These are phyloP conservation scores for Xerocomellus intermedius DNA, from an alignment of 768 basidiomycete genomes.

Conservation along the genomic window DNA sequence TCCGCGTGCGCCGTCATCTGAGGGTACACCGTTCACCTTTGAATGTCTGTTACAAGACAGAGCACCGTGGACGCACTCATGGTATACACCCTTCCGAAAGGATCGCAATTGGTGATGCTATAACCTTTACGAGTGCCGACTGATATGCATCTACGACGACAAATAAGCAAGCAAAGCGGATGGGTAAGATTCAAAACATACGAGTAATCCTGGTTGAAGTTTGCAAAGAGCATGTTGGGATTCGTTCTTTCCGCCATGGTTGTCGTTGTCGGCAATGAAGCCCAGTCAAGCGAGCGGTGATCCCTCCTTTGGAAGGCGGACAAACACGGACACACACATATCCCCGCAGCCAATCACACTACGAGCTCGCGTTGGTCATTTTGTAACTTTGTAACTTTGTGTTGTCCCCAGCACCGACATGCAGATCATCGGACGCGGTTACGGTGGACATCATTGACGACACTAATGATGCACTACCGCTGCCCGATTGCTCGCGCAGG, in stretches of 20 bases:
- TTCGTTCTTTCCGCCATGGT: constrained; percentile 41
- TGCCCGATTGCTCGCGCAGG: background rate
- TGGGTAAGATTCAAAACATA: constrained; percentile 35
- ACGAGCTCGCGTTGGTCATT: background rate
- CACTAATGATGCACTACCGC: background rate
- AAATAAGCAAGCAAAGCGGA: constrained; percentile 1
- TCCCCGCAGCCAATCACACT: background rate
- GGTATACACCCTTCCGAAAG: constrained; percentile 93
- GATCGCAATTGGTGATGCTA: constrained; percentile 96
- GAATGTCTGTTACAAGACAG: background rate
- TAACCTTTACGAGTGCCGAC: constrained; percentile 96
- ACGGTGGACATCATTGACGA: background rate
- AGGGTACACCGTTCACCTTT: background rate
- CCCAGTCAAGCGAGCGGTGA: background rate
- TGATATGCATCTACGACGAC: constrained; percentile 68
- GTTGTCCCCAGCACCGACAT: background rate
- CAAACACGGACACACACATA: constrained; percentile 19
- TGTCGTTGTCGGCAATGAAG: constrained; percentile 6
- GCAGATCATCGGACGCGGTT: background rate
- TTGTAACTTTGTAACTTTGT: too few relatives aligned
- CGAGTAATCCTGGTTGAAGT: constrained; percentile 99
- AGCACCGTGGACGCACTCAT: constrained; percentile 67
- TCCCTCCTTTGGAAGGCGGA: constrained; percentile 10
- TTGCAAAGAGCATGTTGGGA: constrained; percentile 74
- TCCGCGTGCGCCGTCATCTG: constrained; percentile 90